Evolutionary conservation across 2,329 filamentous ascomycete genomes (phyloP).

Genomic region (Fusarium coicis): DNA sequence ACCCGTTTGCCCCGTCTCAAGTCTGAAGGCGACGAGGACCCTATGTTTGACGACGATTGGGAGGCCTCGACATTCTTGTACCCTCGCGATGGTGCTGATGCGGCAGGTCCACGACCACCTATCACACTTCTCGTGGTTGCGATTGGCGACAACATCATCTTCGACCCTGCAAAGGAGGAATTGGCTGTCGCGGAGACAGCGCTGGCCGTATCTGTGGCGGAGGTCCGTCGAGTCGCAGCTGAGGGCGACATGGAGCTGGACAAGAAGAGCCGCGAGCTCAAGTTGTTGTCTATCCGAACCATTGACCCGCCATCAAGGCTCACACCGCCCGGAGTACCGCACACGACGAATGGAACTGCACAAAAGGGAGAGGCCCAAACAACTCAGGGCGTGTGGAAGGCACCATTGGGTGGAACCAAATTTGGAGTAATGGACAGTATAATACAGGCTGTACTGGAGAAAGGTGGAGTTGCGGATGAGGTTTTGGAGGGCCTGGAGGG

Average conservation of each 20-base stretch:
- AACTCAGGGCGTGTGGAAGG: conserved; percentile 83
- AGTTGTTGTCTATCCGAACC: conserved; percentile 75
- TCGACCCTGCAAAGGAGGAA: conserved; percentile 92
- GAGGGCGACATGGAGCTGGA: conserved; percentile 56
- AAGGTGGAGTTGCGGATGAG: conserved; percentile 85
- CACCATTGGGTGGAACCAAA: conserved; percentile 85
- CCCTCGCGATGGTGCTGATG: conserved; percentile 57
- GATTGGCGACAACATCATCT: conserved; percentile 88
- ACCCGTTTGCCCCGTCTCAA: conserved; percentile 86
- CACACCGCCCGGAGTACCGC: conserved; percentile 76
- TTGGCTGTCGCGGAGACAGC: conserved; percentile 92
- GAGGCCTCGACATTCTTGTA: conserved; percentile 84
- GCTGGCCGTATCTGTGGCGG: conserved; percentile 83
- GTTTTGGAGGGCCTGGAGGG: conserved; percentile 83
- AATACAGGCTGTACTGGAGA: conserved; percentile 79
- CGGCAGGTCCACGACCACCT: conserved; percentile 70
- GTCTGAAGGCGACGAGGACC: conserved; percentile 93
- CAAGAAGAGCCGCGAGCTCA: conserved; percentile 57
- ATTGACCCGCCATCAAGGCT: conserved; percentile 79
- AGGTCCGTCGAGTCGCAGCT: conserved; percentile 46
- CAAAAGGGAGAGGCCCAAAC: conserved; percentile 61
- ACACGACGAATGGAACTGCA: conserved; percentile 62
- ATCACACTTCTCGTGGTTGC: conserved; percentile 91
- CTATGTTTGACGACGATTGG: conserved; percentile 98
- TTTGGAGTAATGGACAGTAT: conserved; percentile 77